Evolutionary conservation across 2,329 filamentous ascomycete species (phyloP), one percentile per base, ranked within the genome.

Genomic region (Knoxdaviesia proteae): DNA sequence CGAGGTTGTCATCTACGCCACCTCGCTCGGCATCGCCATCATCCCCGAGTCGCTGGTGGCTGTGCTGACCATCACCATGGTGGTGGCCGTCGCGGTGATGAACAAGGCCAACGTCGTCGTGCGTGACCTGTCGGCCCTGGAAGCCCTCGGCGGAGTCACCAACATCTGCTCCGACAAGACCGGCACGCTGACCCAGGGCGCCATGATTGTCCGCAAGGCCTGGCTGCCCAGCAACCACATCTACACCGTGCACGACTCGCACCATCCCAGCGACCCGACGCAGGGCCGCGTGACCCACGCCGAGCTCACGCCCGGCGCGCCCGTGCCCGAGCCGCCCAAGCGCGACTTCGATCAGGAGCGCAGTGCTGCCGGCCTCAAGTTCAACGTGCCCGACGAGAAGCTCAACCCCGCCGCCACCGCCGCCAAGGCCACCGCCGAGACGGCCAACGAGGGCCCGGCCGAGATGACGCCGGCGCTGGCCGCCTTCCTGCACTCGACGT

Each of bases 161-260:
- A 75, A 80, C 52, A 79, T 82, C 51, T 82, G 77, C 57, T 80
- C 76, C 30, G 77, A 81, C 59, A 81, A 81, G 58, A 82, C 77
- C 0, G 78, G 78, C 9, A 83, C 78, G 0, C 59, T 79, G 9
- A 79, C 75, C 0, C 71, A 77, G 49, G 73, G 77, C 34, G 75
- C 74, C 50, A 81, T 81, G 77, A 74, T 80, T 47, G 71, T 77
- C 10, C 67, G 73, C 47, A 76, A 77, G 52, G 73, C 69, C 0
- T 80, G 74, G 71, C 65, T 80, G 36, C 75, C 76, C 0, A 61
- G 60, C 8, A 65, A 65, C 2, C 65, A 67, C 34, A 62, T 69
- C 36, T 70, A 77, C 52, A 71, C 67, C 1, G 70, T 82, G n/a
- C 63, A 66, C 47, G 69, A 75, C 47, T 70, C 74, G 4, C 69